Conservation (phyloP, 148 eudicot species). For the Gaultheria prostrata region DNA sequence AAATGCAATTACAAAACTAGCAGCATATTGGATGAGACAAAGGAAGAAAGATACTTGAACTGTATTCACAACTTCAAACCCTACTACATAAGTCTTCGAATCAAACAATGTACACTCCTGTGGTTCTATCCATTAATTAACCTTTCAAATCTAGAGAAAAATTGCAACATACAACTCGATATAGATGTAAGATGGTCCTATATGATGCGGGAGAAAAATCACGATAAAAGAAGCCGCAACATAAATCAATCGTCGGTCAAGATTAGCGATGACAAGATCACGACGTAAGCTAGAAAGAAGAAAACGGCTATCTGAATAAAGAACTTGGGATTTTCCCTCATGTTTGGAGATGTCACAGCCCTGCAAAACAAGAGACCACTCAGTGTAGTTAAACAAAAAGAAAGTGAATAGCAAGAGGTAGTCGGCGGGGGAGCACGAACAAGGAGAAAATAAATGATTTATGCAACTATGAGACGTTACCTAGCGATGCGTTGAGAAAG, state of each 20-base stretch:
- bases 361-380: constrained; percentile 39
- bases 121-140: too few species aligned
- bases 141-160: too few species aligned
- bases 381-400: neutral
- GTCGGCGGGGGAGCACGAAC: neutral
- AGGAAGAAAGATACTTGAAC: too few species aligned
- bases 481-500: constrained; percentile 95
- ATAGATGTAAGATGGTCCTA: too few species aligned
- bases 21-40: too few species aligned
- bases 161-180: too few species aligned
- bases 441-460: neutral
- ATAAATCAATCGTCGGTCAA: constrained; percentile 56
- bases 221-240: too few species aligned
- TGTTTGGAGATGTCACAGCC: constrained; percentile 91
- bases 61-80: too few species aligned
- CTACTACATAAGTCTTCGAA: too few species aligned
- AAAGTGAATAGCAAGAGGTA: neutral
- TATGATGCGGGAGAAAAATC: too few species aligned
- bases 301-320: constrained; percentile 79
- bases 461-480: constrained; percentile 26
- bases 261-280: constrained; percentile 85
- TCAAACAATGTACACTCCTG: too few species aligned
- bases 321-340: constrained; percentile 95
- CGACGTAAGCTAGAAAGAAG: constrained; percentile 90
- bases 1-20: too few species aligned